Percentiles rank a stretch among this genome's conserved stretches.
phyloP scores from a whole-genome alignment of 257 asterid species.

The Paraleonurus japonicus region DNA sequence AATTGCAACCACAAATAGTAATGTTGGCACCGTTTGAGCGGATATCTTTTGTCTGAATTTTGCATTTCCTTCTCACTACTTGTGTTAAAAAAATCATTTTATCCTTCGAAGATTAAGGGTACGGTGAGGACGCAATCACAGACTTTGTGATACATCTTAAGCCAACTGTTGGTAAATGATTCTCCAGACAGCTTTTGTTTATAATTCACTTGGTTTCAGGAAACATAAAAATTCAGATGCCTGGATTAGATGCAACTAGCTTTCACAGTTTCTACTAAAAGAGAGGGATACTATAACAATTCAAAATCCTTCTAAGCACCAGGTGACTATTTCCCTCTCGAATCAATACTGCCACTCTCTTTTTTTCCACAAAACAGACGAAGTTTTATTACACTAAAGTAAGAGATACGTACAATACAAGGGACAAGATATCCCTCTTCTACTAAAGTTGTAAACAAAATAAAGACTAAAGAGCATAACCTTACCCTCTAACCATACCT shows the following conservation, averaged over 20 bases:
- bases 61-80: not conserved
- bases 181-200: not conserved
- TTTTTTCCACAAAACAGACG: not conserved
- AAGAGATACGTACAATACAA: not conserved
- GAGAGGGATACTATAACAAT: not conserved
- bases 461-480: not conserved
- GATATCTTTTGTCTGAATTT: not conserved
- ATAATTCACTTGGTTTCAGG: not conserved
- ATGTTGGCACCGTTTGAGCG: not conserved
- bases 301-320: not conserved
- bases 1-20: not conserved
- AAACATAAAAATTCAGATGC: not conserved
- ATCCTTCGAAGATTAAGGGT: not conserved
- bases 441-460: not conserved
- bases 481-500: not conserved
- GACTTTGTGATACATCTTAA: not conserved
- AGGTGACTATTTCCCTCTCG: not conserved
- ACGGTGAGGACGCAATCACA: not conserved
- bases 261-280: not conserved
- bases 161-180: not conserved
- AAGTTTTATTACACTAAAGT: not conserved
- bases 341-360: not conserved
- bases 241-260: not conserved
- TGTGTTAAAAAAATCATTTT: not conserved
- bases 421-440: not conserved